Evolutionary conservation across 345 rosid genomes (phyloP), one percentile per base, ranked within the genome.

Genomic region (Camelina laxa): DNA sequence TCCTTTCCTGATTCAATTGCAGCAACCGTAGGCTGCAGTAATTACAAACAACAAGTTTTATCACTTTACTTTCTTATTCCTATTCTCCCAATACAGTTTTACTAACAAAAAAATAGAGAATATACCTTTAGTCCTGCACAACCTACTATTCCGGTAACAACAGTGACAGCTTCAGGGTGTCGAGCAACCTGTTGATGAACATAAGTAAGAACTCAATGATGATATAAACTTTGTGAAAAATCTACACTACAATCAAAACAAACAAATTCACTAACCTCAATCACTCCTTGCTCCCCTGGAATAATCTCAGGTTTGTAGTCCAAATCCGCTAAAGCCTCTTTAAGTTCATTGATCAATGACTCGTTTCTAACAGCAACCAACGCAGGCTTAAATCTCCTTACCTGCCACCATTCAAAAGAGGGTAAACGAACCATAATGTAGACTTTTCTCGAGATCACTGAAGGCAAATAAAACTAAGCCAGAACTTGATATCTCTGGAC

Each of bases 1-100:
- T 95, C 96, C 60, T 89, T 95, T 67, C 97, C 97, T 0, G 97
- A 96, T 87, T 95, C 97, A 71, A 92, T 92, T 71, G 97, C 97
- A 80, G 97, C 99, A 42, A 95, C 97, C 0, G 97, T 95, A 69
- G 97, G 99, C 99, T 91, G 57, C 56, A 56, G 42, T 49, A 67
- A 17, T 19, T 0, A 22, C 20, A 63, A 55, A 36, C 42, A 33
- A 22, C 17, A 63, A 24, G 58, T 21, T 75, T 39, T 11, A 47
- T 22, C 21, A 50, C 30, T 54, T 0, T 16, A 27, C 17, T 57
- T 44, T 33, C 53, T 30, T 9, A 4, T 3, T 63, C 58, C 22
- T 69, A 47, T 16, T 33, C 60, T 58, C 24, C 44, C 38, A 75
- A 5, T 31, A 38, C 42, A 21, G 12, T 27, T 42, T 8, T 17